Evolutionary conservation across 2,329 filamentous ascomycete species (phyloP), one percentile per base, ranked within the genome.

Genomic region (Hypoxylon sp.): DNA sequence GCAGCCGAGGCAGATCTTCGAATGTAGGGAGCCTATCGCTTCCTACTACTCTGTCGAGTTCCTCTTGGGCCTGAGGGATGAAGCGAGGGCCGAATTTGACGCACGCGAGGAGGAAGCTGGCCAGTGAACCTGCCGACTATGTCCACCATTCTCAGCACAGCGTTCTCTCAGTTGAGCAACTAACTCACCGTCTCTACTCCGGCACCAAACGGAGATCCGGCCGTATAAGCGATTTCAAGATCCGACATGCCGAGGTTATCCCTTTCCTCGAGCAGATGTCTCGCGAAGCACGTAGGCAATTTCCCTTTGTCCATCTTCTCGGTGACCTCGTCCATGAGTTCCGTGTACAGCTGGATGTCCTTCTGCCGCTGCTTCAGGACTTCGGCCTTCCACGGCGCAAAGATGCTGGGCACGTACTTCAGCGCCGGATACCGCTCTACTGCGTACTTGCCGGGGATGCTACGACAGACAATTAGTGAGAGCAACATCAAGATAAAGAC

Each of bases 71-170:
- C 68, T 63, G 67, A 0, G 75, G 75, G 20, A 84, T 77, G 15
- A 82, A 79, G 6, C 78, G 76, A 0, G 78, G 79, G 1, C 78
- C 80, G 26, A 79, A 80, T n/a, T 82, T 72, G 13, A 74, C 77
- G 68, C 84, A 84, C 0, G 81, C 82, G 0, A 85, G 73, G 17
- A 82, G 73, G 65, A 84, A 78, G n/a, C 74, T 84, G 0, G 57
- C 80, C 58, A 70, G 78, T 55, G 71, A 84, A 56, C 52, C 83
- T 67, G 62, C 83, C 55, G 62, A 85, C 78, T 70, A 40, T 3
- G 24, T 23, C 18, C 17, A 18, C 2, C 13, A 33, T 43, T n/a
- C 6, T 60, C 27, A 56, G 42, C 4, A 49, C 0, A 2, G 11
- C 7, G 1, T 24, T 24, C 3, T 4, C 15, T 45, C 4, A 21